Percentiles rank a stretch among this genome's conserved stretches.
Conservation (phyloP, 2,329 filamentous ascomycete genomes). For the Aspergillus ibericus region DNA sequence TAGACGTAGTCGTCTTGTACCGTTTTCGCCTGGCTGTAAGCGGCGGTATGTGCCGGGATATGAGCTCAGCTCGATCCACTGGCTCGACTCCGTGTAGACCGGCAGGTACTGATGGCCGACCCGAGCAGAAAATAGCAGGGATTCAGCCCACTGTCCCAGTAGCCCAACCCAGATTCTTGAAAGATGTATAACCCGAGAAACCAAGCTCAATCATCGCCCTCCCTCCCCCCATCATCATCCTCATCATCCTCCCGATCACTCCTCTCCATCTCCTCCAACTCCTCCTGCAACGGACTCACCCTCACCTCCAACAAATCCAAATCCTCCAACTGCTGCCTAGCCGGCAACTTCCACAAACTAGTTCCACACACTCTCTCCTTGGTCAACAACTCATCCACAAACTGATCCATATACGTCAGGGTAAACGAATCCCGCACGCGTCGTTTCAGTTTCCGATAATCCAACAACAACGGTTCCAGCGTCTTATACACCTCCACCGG, state of each 20-base stretch:
- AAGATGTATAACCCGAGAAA: not conserved
- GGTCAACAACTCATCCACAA: slow-evolving; percentile 85
- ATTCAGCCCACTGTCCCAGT: too few species aligned
- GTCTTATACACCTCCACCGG: slow-evolving; percentile 76
- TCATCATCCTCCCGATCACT: slow-evolving; percentile 28
- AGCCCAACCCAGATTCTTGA: too few species aligned
- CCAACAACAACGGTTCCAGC: slow-evolving; percentile 79
- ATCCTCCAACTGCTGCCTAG: slow-evolving; percentile 80
- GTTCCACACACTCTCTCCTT: slow-evolving; percentile 91
- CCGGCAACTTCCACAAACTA: slow-evolving; percentile 86
- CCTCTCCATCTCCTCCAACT: slow-evolving; percentile 48
- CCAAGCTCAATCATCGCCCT: slow-evolving; percentile 30
- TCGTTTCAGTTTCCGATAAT: slow-evolving; percentile 79
- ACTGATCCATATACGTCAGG: slow-evolving; percentile 83
- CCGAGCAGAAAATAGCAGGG: too few species aligned
- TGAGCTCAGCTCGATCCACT: too few species aligned
- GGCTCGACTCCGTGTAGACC: too few species aligned
- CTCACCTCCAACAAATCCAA: slow-evolving; percentile 82
- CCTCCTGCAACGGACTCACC: slow-evolving; percentile 76
- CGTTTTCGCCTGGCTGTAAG: too few species aligned
- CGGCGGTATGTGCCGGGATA: too few species aligned
- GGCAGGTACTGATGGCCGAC: too few species aligned
- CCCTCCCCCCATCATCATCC: slow-evolving; percentile 2
- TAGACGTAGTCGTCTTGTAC: too few species aligned
- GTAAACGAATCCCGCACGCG: slow-evolving; percentile 71